Conservation (phyloP, 148 eudicot species). For the Fallopia convolvulus region DNA sequence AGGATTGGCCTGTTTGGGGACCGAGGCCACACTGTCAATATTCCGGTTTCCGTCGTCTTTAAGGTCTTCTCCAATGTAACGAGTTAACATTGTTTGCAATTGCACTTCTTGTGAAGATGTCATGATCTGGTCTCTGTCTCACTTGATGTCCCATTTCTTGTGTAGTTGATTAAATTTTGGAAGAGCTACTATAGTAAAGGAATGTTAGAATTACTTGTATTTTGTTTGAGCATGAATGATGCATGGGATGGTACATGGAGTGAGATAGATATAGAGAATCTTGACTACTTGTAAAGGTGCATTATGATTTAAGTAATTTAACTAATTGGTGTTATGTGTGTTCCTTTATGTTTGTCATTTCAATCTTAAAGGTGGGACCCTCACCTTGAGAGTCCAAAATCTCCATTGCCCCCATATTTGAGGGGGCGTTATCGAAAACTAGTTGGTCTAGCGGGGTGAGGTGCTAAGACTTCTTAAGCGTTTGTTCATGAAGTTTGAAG, state of each 20-base stretch:
- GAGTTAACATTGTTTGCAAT: neutral
- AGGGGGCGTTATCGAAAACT: too few relatives aligned
- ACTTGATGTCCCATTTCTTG: neutral
- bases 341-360: neutral
- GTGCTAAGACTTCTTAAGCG: too few relatives aligned
- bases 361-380: too few relatives aligned
- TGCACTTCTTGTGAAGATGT: slow-evolving; percentile 1
- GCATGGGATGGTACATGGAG: neutral
- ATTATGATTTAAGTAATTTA: neutral
- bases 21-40: slow-evolving; percentile 59
- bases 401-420: too few relatives aligned
- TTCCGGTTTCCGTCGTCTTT: slow-evolving; percentile 63
- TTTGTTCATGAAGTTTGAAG: too few relatives aligned
- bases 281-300: slow-evolving; percentile 2
- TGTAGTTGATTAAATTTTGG: neutral
- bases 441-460: too few relatives aligned
- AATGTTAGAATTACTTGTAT: neutral
- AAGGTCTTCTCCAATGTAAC: slow-evolving; percentile 44
- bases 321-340: neutral
- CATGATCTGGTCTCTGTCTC: neutral
- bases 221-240: neutral
- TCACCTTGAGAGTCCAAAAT: too few relatives aligned
- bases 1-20: slow-evolving; percentile 84
- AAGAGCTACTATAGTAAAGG: neutral
- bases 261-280: neutral